Conservation (phyloP, 495 filamentous ascomycete species). For the Penicillium steckii region DNA sequence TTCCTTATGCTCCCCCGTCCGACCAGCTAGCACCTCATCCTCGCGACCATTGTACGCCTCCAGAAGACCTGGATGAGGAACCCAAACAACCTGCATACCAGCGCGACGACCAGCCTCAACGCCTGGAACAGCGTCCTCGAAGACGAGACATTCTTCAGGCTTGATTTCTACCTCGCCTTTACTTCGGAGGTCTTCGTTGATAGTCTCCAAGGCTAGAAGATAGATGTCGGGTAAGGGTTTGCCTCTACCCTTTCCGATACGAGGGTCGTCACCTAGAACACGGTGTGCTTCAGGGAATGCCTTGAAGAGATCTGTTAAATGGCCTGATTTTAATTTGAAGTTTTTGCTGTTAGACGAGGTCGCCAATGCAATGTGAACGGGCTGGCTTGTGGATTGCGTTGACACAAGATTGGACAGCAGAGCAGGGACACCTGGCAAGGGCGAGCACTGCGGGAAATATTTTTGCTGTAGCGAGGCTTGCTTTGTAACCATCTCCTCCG, state of each 20-base stretch:
- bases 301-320: slow-evolving; percentile 70
- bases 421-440: slow-evolving; percentile 74
- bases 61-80: slow-evolving; percentile 78
- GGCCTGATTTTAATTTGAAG: slow-evolving; percentile 75
- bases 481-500: slow-evolving; percentile 60
- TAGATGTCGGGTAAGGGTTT: slow-evolving; percentile 98
- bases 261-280: slow-evolving; percentile 82
- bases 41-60: slow-evolving; percentile 74
- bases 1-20: slow-evolving; percentile 65
- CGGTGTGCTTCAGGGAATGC: slow-evolving; percentile 65
- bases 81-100: slow-evolving; percentile 95
- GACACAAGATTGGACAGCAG: slow-evolving; percentile 58
- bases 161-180: slow-evolving; percentile 65
- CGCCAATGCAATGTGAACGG: slow-evolving; percentile 81
- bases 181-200: slow-evolving; percentile 67
- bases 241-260: slow-evolving; percentile 76
- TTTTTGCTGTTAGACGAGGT: slow-evolving; percentile 71
- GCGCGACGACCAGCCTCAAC: slow-evolving; percentile 89
- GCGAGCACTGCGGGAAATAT: slow-evolving; percentile 68
- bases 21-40: slow-evolving; percentile 78
- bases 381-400: slow-evolving; percentile 39
- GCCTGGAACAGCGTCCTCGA: slow-evolving; percentile 91
- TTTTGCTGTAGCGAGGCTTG: slow-evolving; percentile 59
- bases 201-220: slow-evolving; percentile 76
- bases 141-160: slow-evolving; percentile 90